phyloP scores from a whole-genome alignment of 2,329 filamentous ascomycete species.

The Claviceps arundinis region DNA sequence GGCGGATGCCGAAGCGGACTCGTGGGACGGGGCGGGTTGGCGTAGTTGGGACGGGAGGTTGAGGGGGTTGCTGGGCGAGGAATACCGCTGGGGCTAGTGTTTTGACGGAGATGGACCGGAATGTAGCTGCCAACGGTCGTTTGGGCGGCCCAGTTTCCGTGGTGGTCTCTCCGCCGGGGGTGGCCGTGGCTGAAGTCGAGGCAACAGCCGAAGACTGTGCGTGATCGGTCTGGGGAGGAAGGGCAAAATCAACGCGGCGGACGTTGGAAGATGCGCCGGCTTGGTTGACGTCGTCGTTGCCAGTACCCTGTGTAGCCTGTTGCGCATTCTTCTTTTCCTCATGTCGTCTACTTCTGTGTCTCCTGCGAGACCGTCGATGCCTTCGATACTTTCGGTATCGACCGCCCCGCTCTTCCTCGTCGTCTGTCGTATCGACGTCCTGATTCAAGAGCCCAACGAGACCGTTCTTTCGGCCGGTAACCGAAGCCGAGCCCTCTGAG shows the following conservation, averaged over 20 bases:
- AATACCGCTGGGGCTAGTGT: slow-evolving; percentile 63
- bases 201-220: slow-evolving; percentile 13
- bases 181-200: slow-evolving; percentile 13
- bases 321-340: slow-evolving; percentile 31
- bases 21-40: slow-evolving; percentile 37
- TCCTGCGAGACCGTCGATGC: slow-evolving; percentile 20
- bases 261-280: slow-evolving; percentile 17
- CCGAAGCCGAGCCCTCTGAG: slow-evolving; percentile 25
- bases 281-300: slow-evolving; percentile 16
- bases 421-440: slow-evolving; percentile 32
- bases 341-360: slow-evolving; percentile 22
- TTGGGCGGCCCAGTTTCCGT: slow-evolving; percentile 11
- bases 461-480: slow-evolving; percentile 21
- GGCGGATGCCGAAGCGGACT: slow-evolving; percentile 51
- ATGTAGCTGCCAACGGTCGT: slow-evolving; percentile 36
- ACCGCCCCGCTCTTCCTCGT: slow-evolving; percentile 31
- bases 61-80: slow-evolving; percentile 26
- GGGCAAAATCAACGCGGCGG: slow-evolving; percentile 46
- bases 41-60: slow-evolving; percentile 12
- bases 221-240: slow-evolving; percentile 11
- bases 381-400: slow-evolving; percentile 20
- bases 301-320: slow-evolving; percentile 11
- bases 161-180: slow-evolving; percentile 13
- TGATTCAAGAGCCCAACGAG: slow-evolving; percentile 24
- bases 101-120: slow-evolving; percentile 51